phyloP scores from a whole-genome alignment of 495 filamentous ascomycete species.

The Xylaria castorea region DNA sequence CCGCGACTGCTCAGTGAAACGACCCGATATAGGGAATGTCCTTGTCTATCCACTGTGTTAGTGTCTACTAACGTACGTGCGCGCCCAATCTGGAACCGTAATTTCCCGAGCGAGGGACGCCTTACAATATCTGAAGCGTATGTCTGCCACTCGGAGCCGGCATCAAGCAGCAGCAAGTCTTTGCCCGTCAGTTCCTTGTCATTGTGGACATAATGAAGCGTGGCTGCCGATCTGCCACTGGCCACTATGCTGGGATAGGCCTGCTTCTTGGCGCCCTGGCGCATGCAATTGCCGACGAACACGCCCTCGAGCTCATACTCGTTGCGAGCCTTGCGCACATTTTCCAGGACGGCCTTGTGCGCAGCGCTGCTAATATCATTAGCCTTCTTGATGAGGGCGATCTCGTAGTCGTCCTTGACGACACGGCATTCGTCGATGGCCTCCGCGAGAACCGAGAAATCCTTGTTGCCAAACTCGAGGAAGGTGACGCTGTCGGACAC shows the following conservation, averaged over 20 bases:
- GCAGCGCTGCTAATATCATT: slow-evolving; percentile 81
- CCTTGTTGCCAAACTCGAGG: slow-evolving; percentile 65
- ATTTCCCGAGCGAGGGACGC: background rate
- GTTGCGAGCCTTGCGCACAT: slow-evolving; percentile 69
- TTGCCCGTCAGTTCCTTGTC: slow-evolving; percentile 70
- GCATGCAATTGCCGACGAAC: slow-evolving; percentile 78
- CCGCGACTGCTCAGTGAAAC: slow-evolving; percentile 72
- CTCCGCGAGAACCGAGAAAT: slow-evolving; percentile 67
- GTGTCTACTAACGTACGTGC: background rate
- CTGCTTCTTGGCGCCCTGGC: slow-evolving; percentile 74
- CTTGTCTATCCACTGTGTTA: slow-evolving; percentile 61
- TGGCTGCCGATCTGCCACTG: slow-evolving; percentile 75
- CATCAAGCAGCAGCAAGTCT: slow-evolving; percentile 80
- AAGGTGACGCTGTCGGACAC: slow-evolving; percentile 70
- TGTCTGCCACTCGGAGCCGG: slow-evolving; percentile 77
- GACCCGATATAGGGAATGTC: slow-evolving; percentile 81
- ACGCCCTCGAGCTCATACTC: slow-evolving; percentile 83
- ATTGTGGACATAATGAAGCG: slow-evolving; percentile 87
- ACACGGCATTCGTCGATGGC: slow-evolving; percentile 82
- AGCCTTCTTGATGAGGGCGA: slow-evolving; percentile 81
- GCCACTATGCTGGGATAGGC: slow-evolving; percentile 89
- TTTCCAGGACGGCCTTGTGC: slow-evolving; percentile 73
- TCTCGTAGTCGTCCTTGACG: slow-evolving; percentile 83
- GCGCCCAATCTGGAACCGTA: background rate
- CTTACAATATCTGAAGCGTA: slow-evolving; percentile 82